Evolutionary conservation across 139 green algal genomes (phyloP).

Genomic region (Eudorina sp.): DNA sequence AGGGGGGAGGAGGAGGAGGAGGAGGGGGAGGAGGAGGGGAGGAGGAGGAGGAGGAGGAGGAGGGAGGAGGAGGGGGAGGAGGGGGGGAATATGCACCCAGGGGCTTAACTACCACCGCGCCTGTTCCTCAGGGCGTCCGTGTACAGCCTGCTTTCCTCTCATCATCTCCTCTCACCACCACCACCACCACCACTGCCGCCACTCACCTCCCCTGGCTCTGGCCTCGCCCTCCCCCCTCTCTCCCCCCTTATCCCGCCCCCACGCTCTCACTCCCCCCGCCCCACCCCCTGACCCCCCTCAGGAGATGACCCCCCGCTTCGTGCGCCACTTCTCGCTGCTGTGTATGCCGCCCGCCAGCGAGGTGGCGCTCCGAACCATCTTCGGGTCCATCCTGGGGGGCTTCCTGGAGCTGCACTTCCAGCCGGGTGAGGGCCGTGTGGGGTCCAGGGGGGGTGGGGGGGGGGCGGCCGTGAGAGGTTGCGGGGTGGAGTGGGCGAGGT

Average conservation of each 20-base stretch:
- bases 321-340: conserved; percentile 84
- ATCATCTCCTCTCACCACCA: no score
- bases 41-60: no score
- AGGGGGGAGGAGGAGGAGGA: neutral
- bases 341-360: conserved; percentile 72
- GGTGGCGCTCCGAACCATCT: conserved; percentile 75
- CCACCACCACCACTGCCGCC: no score
- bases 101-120: no score
- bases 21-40: no score
- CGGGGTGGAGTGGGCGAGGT: no score
- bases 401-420: conserved; percentile 75
- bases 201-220: no score
- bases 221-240: neutral
- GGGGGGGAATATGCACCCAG: no score
- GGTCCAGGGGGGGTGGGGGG: neutral
- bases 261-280: neutral
- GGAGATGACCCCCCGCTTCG: conserved; percentile 67
- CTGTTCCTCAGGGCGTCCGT: no score
- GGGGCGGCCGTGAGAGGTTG: no score
- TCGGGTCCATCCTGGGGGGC: conserved; percentile 76
- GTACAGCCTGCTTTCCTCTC: no score
- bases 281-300: conserved; percentile 40
- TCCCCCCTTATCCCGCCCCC: neutral
- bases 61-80: no score
- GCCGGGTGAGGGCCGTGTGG: conserved; percentile 41